A percentile compares a stretch with the other conserved stretches of the same genome.
phyloP scores from a whole-genome alignment of 2,329 filamentous ascomycete species.

The Aspergillus sp. region DNA sequence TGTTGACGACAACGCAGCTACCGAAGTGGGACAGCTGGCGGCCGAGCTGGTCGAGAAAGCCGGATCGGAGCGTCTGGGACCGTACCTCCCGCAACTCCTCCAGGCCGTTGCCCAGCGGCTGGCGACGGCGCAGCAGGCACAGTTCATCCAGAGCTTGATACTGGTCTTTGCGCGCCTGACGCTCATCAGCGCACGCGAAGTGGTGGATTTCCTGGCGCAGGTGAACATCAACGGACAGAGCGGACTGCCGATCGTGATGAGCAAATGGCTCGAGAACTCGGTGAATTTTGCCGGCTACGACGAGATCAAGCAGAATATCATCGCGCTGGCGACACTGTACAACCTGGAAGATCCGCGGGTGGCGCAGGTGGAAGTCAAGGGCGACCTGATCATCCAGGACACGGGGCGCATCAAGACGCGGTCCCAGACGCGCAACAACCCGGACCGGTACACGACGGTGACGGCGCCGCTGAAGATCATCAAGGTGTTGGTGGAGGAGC shows the following conservation, averaged over 20 bases:
- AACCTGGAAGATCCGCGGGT: conserved; percentile 79
- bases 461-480: conserved; percentile 90
- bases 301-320: conserved; percentile 94
- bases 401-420: conserved; percentile 89
- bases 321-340: conserved; percentile 89
- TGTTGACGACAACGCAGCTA: conserved; percentile 89
- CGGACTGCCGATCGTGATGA: conserved; percentile 83
- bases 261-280: conserved; percentile 97
- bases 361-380: conserved; percentile 78
- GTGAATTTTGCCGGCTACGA: conserved; percentile 97
- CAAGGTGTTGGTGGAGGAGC: conserved; percentile 91
- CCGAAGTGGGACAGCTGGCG: conserved; percentile 92
- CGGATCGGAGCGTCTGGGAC: conserved; percentile 83
- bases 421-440: conserved; percentile 82
- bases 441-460: conserved; percentile 84
- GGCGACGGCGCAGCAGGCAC: conserved; percentile 75
- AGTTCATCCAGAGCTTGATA: conserved; percentile 93
- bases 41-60: conserved; percentile 95
- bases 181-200: conserved; percentile 78
- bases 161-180: conserved; percentile 91
- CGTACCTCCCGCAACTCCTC: conserved; percentile 83
- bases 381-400: conserved; percentile 78
- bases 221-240: conserved; percentile 72
- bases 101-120: conserved; percentile 84
- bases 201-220: conserved; percentile 85